Evolutionary conservation across 176 grass and related monocot genomes (phyloP).

Genomic region (Rhipidocladum racemiflorum): DNA sequence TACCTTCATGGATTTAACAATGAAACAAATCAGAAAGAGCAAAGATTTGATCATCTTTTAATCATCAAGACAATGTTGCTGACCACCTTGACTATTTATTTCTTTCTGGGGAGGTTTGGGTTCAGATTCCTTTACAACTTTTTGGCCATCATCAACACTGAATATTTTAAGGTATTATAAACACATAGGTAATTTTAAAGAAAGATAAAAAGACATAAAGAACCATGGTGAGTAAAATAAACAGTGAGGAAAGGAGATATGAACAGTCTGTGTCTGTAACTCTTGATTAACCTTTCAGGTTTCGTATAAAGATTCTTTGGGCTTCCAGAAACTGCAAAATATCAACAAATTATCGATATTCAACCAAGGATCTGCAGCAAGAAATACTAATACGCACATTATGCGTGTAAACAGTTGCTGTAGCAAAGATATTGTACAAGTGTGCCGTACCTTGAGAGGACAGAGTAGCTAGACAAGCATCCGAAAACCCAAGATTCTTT

Average conservation of each 20-base stretch:
- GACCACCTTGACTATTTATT: constrained; percentile 35
- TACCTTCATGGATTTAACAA: constrained; percentile 24
- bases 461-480: constrained; percentile 72
- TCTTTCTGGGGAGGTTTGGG: background rate
- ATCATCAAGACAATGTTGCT: background rate
- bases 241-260: background rate
- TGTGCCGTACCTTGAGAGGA: constrained; percentile 56
- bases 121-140: background rate
- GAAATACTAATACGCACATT: background rate
- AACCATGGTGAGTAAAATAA: background rate
- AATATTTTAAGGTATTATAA: constrained; percentile 6
- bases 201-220: background rate
- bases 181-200: background rate
- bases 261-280: background rate
- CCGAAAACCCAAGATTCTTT: constrained; percentile 72
- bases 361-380: background rate
- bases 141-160: constrained; percentile 39
- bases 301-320: constrained; percentile 26
- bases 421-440: background rate
- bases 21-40: constrained; percentile 10
- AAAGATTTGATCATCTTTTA: background rate
- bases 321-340: constrained; percentile 33
- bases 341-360: constrained; percentile 19
- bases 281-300: constrained; percentile 42
- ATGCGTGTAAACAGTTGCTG: background rate